Conservation (phyloP, 306 rosid species). For the Glycine soja region DNA sequence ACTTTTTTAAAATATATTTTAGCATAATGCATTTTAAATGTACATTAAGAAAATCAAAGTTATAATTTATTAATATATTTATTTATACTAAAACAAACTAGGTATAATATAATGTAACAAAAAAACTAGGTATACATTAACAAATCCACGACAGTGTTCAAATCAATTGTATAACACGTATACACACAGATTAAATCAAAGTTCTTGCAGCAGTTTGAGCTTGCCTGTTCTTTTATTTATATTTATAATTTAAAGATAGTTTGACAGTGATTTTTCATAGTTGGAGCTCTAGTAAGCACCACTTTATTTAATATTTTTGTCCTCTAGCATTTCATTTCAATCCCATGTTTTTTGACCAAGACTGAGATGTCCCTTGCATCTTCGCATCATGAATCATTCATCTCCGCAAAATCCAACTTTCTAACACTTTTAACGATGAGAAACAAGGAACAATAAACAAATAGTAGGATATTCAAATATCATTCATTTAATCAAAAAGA, state of each 20-base stretch:
- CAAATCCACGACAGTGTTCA: too few species aligned
- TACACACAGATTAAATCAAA: too few species aligned
- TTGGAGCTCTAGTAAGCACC: background rate
- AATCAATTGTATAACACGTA: too few species aligned
- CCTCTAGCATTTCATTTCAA: background rate
- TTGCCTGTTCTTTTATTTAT: background rate
- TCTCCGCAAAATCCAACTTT: slow-evolving; percentile 17
- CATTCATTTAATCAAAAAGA: background rate
- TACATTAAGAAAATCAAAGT: too few species aligned
- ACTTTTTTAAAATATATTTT: too few species aligned
- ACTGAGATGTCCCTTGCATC: background rate
- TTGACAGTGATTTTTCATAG: background rate
- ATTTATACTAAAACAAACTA: too few species aligned
- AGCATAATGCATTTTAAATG: too few species aligned
- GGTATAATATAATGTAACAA: too few species aligned
- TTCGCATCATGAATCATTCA: background rate
- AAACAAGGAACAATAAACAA: background rate
- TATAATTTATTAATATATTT: too few species aligned
- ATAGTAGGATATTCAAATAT: background rate
- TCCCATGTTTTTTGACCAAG: background rate
- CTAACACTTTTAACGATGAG: background rate
- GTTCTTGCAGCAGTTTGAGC: background rate
- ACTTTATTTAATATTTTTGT: background rate
- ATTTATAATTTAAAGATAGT: too few species aligned
- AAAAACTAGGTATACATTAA: too few species aligned